Evolutionary conservation across 805 yeast species (phyloP).

Genomic region (Monosporozyma aerobia): DNA sequence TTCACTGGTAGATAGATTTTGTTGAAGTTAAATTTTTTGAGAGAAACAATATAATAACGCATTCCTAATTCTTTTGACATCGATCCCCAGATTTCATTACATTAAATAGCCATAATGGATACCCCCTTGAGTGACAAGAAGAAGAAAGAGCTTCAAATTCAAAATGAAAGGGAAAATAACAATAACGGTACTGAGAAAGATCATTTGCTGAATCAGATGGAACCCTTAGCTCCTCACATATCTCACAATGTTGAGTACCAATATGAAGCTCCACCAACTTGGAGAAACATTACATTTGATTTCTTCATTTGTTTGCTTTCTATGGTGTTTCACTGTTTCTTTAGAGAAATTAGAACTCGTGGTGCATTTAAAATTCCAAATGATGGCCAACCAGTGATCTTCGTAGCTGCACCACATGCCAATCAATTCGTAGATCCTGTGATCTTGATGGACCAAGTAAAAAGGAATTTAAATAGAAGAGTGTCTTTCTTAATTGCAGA

Average conservation of each 20-base stretch:
- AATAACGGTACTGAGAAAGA: background rate
- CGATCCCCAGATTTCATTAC: background rate
- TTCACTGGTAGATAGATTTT: background rate
- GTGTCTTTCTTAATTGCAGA: slow-evolving; percentile 71
- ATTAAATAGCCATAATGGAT: background rate
- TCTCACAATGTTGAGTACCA: slow-evolving; percentile 1
- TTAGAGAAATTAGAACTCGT: slow-evolving; percentile 79
- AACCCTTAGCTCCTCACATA: background rate
- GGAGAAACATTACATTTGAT: slow-evolving; percentile 40
- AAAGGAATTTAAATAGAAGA: slow-evolving; percentile 47
- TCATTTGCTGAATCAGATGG: background rate
- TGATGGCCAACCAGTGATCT: slow-evolving; percentile 67
- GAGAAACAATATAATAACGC: no score
- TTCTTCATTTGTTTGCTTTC: slow-evolving; percentile 41
- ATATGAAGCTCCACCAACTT: slow-evolving; percentile 34
- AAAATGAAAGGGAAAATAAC: background rate
- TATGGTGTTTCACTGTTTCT: slow-evolving; percentile 55
- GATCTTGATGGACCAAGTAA: slow-evolving; percentile 48
- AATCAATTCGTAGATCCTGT: slow-evolving; percentile 79
- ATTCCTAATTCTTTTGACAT: background rate
- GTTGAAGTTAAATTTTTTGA: background rate
- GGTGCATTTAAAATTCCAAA: slow-evolving; percentile 70
- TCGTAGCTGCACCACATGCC: slow-evolving; percentile 98
- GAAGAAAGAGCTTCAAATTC: background rate
- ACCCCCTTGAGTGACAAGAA: slow-evolving; percentile 4